Base-by-base conservation (phyloP, 169 alveolate genomes). In the Plasmodium ovale region DNA sequence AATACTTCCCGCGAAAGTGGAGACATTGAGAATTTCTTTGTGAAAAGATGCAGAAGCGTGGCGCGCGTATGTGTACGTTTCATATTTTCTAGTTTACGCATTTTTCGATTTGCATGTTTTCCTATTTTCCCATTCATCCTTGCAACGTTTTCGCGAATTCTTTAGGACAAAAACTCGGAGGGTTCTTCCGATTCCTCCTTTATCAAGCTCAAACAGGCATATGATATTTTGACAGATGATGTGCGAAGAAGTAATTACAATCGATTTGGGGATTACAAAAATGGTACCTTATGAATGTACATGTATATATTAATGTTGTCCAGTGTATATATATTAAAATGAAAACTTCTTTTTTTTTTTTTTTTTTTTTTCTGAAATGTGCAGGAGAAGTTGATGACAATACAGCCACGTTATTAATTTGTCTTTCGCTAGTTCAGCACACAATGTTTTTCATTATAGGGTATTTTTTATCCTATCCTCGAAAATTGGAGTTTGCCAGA, bases 401-500 rank as follows among this genome's bases (percentile, higher is more conserved):
- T 14, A 82, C 90, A 5, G 90, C 90, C 1, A 82, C 90, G 14
- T 33, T 82, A 42, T 42, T 82, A 59, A 82, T 82, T 49, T 82
- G 90, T 25, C 82, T 82, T 64, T 82, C 90, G 1, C 39, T 82
- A 60, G 90, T 82, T 6, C 90, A 82, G 16, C 90, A 82, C 54
- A 67, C 90, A 3, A 64, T 82, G 90, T 82, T 82, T 82, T 82
- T 82, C 42, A 82, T 82, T 39, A 82, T 82, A 65, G 90, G 90
- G 21, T 82, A 82, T 82, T 82, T 82, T 65, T 67, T 82, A 19
- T 82, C 90, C 6, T 82, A 82, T 54, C 90, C 84, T 7, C 51
- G 47, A 25, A 64, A 82, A 42, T 39, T 67, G 53, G 60, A 37
- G 53, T 82, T 82, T 25, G 33, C 90, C 19, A 82, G 90, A 65